Evolutionary conservation across 2,329 filamentous ascomycete genomes (phyloP).

Genomic region (Alternaria burnsii): DNA sequence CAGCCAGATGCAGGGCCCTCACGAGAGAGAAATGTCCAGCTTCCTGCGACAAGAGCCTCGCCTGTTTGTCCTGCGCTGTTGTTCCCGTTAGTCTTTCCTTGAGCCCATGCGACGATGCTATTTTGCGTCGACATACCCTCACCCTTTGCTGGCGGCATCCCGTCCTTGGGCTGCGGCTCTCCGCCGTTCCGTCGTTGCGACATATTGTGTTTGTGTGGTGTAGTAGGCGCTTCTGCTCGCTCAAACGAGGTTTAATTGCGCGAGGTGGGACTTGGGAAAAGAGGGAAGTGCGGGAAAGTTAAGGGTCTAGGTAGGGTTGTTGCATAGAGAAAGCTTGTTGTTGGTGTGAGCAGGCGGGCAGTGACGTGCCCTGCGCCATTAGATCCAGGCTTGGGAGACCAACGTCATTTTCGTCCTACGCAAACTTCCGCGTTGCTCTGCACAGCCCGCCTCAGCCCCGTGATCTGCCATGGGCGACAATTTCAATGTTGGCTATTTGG

Average conservation of each 20-base stretch:
- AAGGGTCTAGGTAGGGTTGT: constrained; percentile 5
- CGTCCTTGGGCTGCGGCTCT: constrained; percentile 51
- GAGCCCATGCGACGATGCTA: background rate
- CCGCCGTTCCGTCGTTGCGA: constrained; percentile 19
- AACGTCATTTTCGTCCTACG: constrained; percentile 7
- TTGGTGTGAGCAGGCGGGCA: constrained; percentile 1
- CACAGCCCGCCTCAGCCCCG: constrained; percentile 2
- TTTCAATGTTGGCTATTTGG: background rate
- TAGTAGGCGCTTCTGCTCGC: constrained; percentile 22
- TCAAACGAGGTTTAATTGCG: background rate
- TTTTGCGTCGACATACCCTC: constrained; percentile 50
- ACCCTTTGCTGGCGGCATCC: constrained; percentile 48
- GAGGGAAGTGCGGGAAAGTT: background rate
- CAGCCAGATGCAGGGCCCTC: constrained; percentile 75
- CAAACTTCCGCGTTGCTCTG: constrained; percentile 1
- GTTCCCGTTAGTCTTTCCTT: constrained; percentile 14
- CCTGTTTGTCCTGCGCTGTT: constrained; percentile 77
- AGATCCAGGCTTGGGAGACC: background rate
- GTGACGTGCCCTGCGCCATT: constrained; percentile 1
- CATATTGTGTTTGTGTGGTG: constrained; percentile 17
- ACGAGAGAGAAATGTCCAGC: constrained; percentile 74
- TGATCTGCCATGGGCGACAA: background rate
- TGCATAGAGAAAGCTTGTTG: constrained; percentile 5
- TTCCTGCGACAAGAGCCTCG: constrained; percentile 73
- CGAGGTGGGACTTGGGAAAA: background rate